Percentiles rank a stretch among this genome's conserved stretches.
Evolutionary conservation across 2,329 filamentous ascomycete species (phyloP).

Genomic region (Botrytis squamosa): DNA sequence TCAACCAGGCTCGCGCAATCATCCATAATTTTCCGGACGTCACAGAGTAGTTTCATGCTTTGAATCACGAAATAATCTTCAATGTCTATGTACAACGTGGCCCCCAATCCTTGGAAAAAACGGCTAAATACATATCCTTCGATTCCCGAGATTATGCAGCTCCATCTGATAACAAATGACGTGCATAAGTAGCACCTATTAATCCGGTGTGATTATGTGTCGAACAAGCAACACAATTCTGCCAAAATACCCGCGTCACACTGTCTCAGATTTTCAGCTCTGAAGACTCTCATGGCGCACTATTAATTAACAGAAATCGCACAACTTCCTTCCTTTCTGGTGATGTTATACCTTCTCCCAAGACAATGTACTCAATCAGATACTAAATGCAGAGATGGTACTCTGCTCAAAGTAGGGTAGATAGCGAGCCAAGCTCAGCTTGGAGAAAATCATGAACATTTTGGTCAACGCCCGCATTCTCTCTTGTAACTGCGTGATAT

Average conservation of each 20-base stretch:
- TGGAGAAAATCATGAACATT: not conserved
- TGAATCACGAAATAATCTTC: not conserved
- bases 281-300: not conserved
- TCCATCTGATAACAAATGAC: not conserved
- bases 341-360: not conserved
- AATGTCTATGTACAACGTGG: not conserved
- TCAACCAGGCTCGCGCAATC: not conserved
- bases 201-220: not conserved
- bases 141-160: not conserved
- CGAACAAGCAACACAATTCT: not conserved
- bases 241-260: not conserved
- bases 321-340: not conserved
- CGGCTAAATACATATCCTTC: not conserved
- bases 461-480: not conserved
- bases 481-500: not conserved
- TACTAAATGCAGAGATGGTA: not conserved
- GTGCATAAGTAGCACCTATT: not conserved
- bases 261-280: conserved; percentile 2
- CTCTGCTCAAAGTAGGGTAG: not conserved
- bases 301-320: not conserved
- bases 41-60: not conserved
- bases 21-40: not conserved
- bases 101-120: not conserved
- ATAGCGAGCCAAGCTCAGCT: not conserved
- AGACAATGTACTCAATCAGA: not conserved